phyloP scores from a whole-genome alignment of 306 rosid species.

The Psophocarpus tetragonolobus region DNA sequence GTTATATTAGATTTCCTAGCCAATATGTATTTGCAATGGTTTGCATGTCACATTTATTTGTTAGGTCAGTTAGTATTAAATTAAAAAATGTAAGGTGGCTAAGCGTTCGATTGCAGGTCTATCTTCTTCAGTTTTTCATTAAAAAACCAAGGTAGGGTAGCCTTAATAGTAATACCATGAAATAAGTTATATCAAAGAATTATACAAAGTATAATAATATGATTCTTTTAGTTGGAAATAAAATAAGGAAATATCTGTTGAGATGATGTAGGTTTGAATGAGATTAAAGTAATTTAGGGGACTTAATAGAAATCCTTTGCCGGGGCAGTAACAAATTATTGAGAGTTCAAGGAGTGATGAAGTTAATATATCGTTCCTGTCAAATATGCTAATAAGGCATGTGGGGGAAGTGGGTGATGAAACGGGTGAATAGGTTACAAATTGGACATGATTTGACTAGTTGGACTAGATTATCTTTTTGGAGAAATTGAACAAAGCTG shows the following conservation, averaged over 20 bases:
- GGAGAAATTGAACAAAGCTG: not conserved
- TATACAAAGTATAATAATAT: not conserved
- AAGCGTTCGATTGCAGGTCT: not conserved
- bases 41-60: slow-evolving; percentile 2
- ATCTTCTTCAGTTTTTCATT: not conserved
- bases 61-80: not conserved
- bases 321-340: not conserved
- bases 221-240: not conserved
- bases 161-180: not conserved
- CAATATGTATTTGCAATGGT: not conserved
- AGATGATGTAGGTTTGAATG: not conserved
- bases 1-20: not conserved
- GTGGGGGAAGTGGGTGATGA: not conserved
- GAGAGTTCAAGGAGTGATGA: not conserved
- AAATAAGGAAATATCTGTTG: not conserved
- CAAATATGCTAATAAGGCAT: not conserved
- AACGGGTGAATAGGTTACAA: not conserved
- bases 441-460: not conserved
- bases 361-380: not conserved
- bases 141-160: not conserved
- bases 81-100: not conserved
- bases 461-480: not conserved
- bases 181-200: not conserved
- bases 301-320: not conserved
- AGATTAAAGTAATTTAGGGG: not conserved